Evolutionary conservation across 495 filamentous ascomycete genomes (phyloP).

Genomic region (Pyrenula massariospora): DNA sequence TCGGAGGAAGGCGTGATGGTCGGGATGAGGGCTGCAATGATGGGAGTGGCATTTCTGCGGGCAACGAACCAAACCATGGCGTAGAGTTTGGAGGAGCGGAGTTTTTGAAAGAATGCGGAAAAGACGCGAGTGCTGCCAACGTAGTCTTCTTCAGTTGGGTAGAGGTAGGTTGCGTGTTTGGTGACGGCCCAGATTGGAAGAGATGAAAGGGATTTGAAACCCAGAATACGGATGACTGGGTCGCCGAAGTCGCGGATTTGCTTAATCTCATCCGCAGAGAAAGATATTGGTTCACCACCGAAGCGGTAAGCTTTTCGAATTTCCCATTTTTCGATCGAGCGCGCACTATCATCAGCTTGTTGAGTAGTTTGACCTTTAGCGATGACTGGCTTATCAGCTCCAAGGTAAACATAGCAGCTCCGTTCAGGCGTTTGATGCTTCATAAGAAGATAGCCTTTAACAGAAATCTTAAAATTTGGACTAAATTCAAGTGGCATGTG

Average conservation of each 20-base stretch:
- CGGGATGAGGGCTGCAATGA: conserved; percentile 70
- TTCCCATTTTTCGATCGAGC: conserved; percentile 66
- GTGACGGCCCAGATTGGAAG: conserved; percentile 78
- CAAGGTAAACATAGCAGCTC: conserved; percentile 75
- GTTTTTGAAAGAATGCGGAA: conserved; percentile 78
- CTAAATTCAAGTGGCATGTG: conserved; percentile 78
- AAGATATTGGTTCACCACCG: conserved; percentile 78
- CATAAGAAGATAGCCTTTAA: conserved; percentile 85
- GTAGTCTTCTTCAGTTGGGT: conserved; percentile 82
- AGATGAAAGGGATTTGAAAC: conserved; percentile 73
- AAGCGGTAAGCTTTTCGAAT: conserved; percentile 93
- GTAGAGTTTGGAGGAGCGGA: conserved; percentile 64
- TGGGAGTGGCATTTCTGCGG: conserved; percentile 63
- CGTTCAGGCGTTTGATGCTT: conserved; percentile 70
- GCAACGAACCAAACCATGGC: conserved; percentile 85
- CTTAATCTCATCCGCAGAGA: conserved; percentile 71
- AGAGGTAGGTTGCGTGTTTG: conserved; percentile 82
- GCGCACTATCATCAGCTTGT: conserved; percentile 61
- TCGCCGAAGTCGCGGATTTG: conserved; percentile 66
- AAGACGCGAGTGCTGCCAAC: conserved; percentile 90
- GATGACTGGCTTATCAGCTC: conserved; percentile 72
- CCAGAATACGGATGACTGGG: conserved; percentile 77
- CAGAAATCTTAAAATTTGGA: conserved; percentile 70
- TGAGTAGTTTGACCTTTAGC: conserved; percentile 59
- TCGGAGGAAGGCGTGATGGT: conserved; percentile 57